Percentiles rank a stretch among this genome's conserved stretches.
phyloP scores from a whole-genome alignment of 495 filamentous ascomycete genomes.

The Darksidea phi region DNA sequence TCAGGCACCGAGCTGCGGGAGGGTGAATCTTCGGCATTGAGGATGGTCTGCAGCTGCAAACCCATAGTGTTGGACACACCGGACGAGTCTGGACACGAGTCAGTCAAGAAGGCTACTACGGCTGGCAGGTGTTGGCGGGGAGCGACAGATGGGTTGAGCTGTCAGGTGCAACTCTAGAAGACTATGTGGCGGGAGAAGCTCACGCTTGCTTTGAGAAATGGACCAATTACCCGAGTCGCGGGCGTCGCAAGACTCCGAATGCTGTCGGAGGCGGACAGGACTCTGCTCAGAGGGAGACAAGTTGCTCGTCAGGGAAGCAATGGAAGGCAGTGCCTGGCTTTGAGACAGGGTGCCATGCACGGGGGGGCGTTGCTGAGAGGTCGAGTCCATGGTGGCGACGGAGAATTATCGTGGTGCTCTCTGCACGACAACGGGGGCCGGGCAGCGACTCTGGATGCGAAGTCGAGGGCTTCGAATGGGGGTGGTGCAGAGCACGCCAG shows the following conservation, averaged over 20 bases:
- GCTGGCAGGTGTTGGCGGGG: no score
- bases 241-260: slow-evolving; percentile 33
- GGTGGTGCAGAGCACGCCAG: slow-evolving; percentile 18
- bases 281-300: slow-evolving; percentile 31
- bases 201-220: slow-evolving; percentile 41
- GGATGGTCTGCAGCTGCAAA: slow-evolving; percentile 44
- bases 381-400: slow-evolving; percentile 20
- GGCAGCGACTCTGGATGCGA: slow-evolving; percentile 1
- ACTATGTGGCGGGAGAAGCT: slow-evolving; percentile 12
- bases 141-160: slow-evolving; percentile 5
- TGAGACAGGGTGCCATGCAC: slow-evolving; percentile 23
- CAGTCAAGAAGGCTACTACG: no score
- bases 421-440: slow-evolving; percentile 16
- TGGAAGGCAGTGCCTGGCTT: slow-evolving; percentile 34
- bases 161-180: neutral
- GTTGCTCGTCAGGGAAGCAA: slow-evolving; percentile 33
- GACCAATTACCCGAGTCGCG: slow-evolving; percentile 42
- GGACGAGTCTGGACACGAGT: slow-evolving; percentile 39
- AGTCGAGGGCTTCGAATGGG: neutral
- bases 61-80: slow-evolving; percentile 41
- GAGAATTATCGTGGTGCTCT: slow-evolving; percentile 6
- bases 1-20: slow-evolving; percentile 40
- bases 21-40: slow-evolving; percentile 46
- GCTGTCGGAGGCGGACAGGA: slow-evolving; percentile 27
- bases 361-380: slow-evolving; percentile 22